A percentile compares a stretch with the other conserved stretches of the same genome.
These are phyloP conservation scores for Teunomyces cretensis DNA, from an alignment of 805 yeast species.

Conservation along the genomic window DNA sequence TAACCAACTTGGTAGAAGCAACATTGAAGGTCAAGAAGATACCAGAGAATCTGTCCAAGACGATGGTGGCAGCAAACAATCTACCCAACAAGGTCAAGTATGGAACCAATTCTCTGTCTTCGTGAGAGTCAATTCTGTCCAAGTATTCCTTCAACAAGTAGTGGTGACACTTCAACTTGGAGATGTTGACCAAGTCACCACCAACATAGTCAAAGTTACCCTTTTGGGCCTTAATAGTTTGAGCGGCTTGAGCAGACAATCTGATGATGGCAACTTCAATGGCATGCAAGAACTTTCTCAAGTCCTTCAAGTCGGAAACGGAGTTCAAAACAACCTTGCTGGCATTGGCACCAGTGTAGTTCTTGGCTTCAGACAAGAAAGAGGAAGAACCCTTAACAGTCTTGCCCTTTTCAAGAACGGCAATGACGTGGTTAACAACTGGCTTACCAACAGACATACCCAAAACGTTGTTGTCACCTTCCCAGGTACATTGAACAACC, in stretches of 20 bases:
- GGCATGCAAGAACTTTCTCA: constrained; percentile 33
- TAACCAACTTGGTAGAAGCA: constrained; percentile 49
- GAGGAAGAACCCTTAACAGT: constrained; percentile 46
- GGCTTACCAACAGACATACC: constrained; percentile 85
- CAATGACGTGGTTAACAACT: constrained; percentile 50
- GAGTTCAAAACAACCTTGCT: constrained; percentile 26
- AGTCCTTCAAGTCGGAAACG: constrained; percentile 25
- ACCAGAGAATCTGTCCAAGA: constrained; percentile 68
- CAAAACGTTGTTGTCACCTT: constrained; percentile 90
- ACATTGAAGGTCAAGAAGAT: constrained; percentile 66
- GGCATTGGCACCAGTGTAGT: constrained; percentile 18
- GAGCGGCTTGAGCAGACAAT: constrained; percentile 30
- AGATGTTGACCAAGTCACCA: constrained; percentile 43
- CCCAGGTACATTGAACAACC: constrained; percentile 99
- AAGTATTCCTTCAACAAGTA: constrained; percentile 43
- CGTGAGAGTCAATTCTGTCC: constrained; percentile 34
- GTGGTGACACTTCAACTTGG: constrained; percentile 52
- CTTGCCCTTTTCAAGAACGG: constrained; percentile 37
- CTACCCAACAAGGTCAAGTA: constrained; percentile 55
- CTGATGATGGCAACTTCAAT: constrained; percentile 41
- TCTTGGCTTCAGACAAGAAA: constrained; percentile 37
- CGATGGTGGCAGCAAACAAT: constrained; percentile 58
- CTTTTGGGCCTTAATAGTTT: constrained; percentile 29
- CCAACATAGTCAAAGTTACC: constrained; percentile 49
- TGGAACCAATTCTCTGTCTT: constrained; percentile 43